Conservation (phyloP, 495 filamentous ascomycete species). For the Neurospora sp. region DNA sequence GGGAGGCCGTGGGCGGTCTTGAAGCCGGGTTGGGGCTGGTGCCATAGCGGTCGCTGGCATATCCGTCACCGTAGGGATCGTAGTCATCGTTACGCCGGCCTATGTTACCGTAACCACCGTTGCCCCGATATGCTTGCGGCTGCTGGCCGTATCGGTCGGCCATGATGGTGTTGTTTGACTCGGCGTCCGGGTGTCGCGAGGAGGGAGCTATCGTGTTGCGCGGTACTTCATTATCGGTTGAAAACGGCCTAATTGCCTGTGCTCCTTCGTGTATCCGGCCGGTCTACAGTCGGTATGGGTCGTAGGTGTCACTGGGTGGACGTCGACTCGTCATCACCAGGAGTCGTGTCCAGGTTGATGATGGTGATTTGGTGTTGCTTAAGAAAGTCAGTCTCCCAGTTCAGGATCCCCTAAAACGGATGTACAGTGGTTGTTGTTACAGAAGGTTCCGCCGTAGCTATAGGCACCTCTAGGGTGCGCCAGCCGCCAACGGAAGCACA, state of each 20-base stretch:
- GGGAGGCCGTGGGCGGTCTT: constrained; percentile 12
- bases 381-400: neutral
- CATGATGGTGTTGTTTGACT: constrained; percentile 18
- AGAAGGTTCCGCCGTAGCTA: neutral
- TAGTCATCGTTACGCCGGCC: constrained; percentile 30
- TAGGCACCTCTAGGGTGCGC: neutral
- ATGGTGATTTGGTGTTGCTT: neutral
- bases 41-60: constrained; percentile 28
- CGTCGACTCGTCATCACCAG: neutral
- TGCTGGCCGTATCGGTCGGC: constrained; percentile 30
- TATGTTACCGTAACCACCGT: constrained; percentile 23
- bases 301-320: neutral
- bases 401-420: neutral
- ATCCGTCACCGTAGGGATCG: constrained; percentile 37
- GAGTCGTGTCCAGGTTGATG: neutral
- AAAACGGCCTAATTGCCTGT: neutral
- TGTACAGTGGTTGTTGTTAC: neutral
- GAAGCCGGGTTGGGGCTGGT: neutral
- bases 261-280: neutral
- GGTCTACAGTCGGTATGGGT: neutral
- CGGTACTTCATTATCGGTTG: constrained; percentile 12
- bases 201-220: constrained; percentile 10
- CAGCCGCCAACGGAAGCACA: neutral
- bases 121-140: constrained; percentile 24
- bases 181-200: neutral